A percentile compares a stretch with the other conserved stretches of the same genome.
Evolutionary conservation across 805 yeast genomes (phyloP).

Genomic region (Starmerella stigmatis): DNA sequence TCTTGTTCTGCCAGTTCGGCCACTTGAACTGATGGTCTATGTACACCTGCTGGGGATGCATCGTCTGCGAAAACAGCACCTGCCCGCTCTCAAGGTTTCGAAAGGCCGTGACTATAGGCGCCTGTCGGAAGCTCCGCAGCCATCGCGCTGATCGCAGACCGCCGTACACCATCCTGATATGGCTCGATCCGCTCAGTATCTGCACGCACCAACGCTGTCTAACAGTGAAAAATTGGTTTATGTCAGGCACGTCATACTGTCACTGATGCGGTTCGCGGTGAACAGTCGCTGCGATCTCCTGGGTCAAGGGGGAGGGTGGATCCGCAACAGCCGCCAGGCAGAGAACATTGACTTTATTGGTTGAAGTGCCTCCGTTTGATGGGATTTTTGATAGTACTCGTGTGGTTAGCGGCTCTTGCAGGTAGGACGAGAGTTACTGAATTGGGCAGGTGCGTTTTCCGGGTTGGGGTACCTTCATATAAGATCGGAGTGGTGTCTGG

Average conservation of each 20-base stretch:
- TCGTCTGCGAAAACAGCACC: conserved; percentile 78
- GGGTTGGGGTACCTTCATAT: too few species aligned
- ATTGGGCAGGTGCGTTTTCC: too few species aligned
- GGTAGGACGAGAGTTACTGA: too few species aligned
- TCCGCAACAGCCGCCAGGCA: too few species aligned
- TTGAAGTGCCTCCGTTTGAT: too few species aligned
- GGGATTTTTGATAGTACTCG: too few species aligned
- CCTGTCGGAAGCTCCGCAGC: conserved; percentile 51
- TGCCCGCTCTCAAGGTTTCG: conserved; percentile 83
- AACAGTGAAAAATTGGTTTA: conserved; percentile 3
- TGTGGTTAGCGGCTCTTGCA: too few species aligned
- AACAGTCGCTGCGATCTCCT: too few species aligned
- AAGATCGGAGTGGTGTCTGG: too few species aligned
- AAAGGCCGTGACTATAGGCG: conserved; percentile 75
- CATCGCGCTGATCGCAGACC: conserved; percentile 48
- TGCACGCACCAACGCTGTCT: background rate
- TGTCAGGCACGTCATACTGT: conserved; percentile 1
- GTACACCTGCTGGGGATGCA: conserved; percentile 40
- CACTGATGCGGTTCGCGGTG: background rate
- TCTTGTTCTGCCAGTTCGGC: conserved; percentile 83
- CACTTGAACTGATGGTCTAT: conserved; percentile 61
- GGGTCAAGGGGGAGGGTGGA: too few species aligned
- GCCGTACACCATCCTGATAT: conserved; percentile 21
- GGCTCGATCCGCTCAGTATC: conserved; percentile 3
- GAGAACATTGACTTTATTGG: too few species aligned